Conservation (phyloP, 1,284 basidiomycete genomes). For the Leccinum subspadiceum region DNA sequence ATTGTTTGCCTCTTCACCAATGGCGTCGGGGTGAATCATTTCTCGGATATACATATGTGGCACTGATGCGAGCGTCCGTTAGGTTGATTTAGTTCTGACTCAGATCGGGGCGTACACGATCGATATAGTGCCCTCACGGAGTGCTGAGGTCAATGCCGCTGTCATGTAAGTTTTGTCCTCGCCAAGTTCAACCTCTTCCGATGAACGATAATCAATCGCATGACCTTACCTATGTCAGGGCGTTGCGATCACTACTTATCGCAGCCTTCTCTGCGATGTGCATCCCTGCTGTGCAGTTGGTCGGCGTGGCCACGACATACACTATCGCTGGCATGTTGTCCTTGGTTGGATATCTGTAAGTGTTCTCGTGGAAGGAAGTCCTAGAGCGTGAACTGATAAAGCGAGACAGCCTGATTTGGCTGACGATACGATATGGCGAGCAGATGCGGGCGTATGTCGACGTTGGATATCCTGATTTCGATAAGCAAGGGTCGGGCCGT, state of each 20-base stretch:
- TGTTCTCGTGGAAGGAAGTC: not conserved
- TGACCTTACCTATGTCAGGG: slow-evolving; percentile 30
- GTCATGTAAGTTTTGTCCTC: slow-evolving; percentile 32
- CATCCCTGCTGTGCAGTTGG: slow-evolving; percentile 43
- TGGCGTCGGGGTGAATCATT: slow-evolving; percentile 45
- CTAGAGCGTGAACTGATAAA: not conserved
- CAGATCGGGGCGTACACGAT: slow-evolving; percentile 56
- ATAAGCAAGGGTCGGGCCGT: not conserved
- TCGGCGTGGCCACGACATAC: slow-evolving; percentile 38
- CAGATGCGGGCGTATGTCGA: slow-evolving; percentile 47
- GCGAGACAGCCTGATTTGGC: slow-evolving; percentile 10
- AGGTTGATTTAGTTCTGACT: slow-evolving; percentile 48
- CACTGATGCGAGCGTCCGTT: not conserved
- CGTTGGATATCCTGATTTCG: slow-evolving; percentile 39
- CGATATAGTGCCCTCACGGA: slow-evolving; percentile 50
- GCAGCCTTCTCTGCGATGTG: slow-evolving; percentile 20
- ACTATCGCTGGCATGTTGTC: slow-evolving; percentile 43
- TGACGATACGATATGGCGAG: slow-evolving; percentile 46
- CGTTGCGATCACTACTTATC: slow-evolving; percentile 42
- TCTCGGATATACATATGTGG: not conserved
- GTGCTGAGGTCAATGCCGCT: slow-evolving; percentile 53
- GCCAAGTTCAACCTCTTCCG: not conserved
- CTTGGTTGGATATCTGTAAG: slow-evolving; percentile 47
- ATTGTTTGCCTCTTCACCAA: slow-evolving; percentile 47
- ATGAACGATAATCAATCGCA: not conserved